These are phyloP conservation scores for Candida xyloterini DNA, from an alignment of 805 yeast genomes.

Conservation along the genomic window DNA sequence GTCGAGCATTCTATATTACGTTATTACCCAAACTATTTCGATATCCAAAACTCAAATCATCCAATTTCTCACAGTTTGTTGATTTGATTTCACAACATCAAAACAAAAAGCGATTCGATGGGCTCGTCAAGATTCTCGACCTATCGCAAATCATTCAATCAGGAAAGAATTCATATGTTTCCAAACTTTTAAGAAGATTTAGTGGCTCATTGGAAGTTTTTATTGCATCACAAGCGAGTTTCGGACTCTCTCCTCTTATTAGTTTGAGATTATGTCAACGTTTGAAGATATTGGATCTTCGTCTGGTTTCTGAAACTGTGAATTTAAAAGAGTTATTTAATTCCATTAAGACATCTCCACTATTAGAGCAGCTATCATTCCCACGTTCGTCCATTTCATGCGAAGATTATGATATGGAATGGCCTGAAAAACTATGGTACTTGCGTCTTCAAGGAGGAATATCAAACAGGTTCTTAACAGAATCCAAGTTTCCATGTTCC, in stretches of 20 bases:
- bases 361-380: conserved; percentile 73
- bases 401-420: conserved; percentile 51
- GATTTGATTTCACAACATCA: conserved; percentile 48
- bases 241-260: conserved; percentile 87
- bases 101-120: conserved; percentile 50
- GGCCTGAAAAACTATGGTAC: conserved; percentile 80
- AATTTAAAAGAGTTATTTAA: conserved; percentile 75
- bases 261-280: conserved; percentile 69
- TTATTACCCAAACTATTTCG: conserved; percentile 65
- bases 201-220: conserved; percentile 61
- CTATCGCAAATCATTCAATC: conserved; percentile 79
- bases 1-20: conserved; percentile 55
- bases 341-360: conserved; percentile 60
- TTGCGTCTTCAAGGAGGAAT: conserved; percentile 87
- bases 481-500: conserved; percentile 68
- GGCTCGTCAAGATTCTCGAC: conserved; percentile 63
- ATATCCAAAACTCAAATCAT: conserved; percentile 59
- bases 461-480: conserved; percentile 70
- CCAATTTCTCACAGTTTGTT: conserved; percentile 71
- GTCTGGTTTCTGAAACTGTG: conserved; percentile 87
- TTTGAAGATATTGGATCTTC: conserved; percentile 66
- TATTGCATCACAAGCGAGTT: conserved; percentile 91
- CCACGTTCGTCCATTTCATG: conserved; percentile 86
- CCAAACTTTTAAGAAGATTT: conserved; percentile 77
- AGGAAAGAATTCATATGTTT: conserved; percentile 88